Evolutionary conservation across 352 stramenopile genomes (phyloP), one percentile per base, ranked within the genome.

Genomic region (Aphanomyces astaci): DNA sequence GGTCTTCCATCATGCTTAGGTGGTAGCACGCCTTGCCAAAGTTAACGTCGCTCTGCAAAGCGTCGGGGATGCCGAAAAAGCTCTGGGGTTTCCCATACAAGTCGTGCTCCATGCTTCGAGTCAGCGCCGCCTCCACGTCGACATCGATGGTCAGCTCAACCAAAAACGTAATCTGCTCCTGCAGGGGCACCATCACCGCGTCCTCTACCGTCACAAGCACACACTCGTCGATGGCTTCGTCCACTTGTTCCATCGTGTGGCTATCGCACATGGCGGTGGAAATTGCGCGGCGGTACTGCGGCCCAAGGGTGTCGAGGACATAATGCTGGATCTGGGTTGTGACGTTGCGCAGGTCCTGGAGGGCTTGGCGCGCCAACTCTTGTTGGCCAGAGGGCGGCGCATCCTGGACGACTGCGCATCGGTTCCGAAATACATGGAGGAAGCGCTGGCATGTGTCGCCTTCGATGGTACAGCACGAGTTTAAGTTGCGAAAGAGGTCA

Each of bases 1-100:
- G 83, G 72, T 93, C 83, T 46, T 93, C 85, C 63, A 93, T 90
- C 82, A 89, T 90, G 55, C 79, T 90, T 54, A 93, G 31, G 40
- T 92, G 84, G 68, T 92, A 84, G 67, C 82, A 90, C 22, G 81
- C 89, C 15, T 89, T 78, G 2, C 85, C 85, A 81, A 81, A 92
- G 51, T 90, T 78, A 63, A 88, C 81, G 2, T 90, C 83, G 0
- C 80, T 90, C 70, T 89, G 81, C 25, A 92, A 48, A 40, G 88
- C 76, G 57, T 90, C 83, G 0, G 85, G 81, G 39, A 93, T 93
- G 30, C 85, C 85, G 63, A 88, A 90, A 3, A 89, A 82, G 10
- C 70, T 75, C 72, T 93, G 85, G 15, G 81, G 80, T 11, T 81
- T 75, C 10, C 78, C 78, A 46, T 75, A 82, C 67, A 90, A 75